Base-by-base conservation (phyloP, 2,329 filamentous ascomycete genomes). In the Penicillium occitanis region DNA sequence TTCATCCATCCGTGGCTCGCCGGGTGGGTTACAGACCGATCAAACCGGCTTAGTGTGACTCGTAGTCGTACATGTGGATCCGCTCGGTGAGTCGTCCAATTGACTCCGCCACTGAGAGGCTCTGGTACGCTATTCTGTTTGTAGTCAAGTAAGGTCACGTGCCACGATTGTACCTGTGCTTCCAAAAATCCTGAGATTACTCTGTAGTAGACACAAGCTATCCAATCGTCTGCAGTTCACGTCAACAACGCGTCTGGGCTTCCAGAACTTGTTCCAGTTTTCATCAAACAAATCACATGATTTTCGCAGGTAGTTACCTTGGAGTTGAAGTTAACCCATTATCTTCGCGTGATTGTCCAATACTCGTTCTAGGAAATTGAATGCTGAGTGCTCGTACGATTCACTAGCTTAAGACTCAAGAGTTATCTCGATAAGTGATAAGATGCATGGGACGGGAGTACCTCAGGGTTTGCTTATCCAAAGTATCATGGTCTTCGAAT, bases 1-100 rank as follows among this genome's bases (percentile, higher is more conserved):
- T 33, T 61, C 58, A 22, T 60, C 42, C 55, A 13, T 33, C 42
- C 57, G 25, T 13, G 44, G 46, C 30, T 61, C 40, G 58, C 58
- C 58, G 40, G 58, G 42, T 60, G 53, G 50, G 50, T 55, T 59
- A 25, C 28, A 33, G 46, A 50, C 2, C 50, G 11, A 25, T 57
- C 33, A 37, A 40, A 40, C 11, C n/a, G 53, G 53, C 17, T 22
- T 48, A 48, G 58, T 48, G 58, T 33, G 28, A 22, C 40, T 61
- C 42, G 42, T 48, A 57, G 8, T 25, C 19, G 10, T 35, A n/a
- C 14, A 37, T 57, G 33, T 57, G 53, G 53, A 37, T 40, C n/a
- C n/a, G 2, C 33, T 37, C 53, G 33, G 53, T 57, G 33, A 57
- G 30, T n/a, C 53, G 30, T 57, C 53, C 53, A 57, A 57, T 57